These are phyloP conservation scores for Penicillium subrubescens DNA, from an alignment of 495 filamentous ascomycete genomes.

Conservation along the genomic window DNA sequence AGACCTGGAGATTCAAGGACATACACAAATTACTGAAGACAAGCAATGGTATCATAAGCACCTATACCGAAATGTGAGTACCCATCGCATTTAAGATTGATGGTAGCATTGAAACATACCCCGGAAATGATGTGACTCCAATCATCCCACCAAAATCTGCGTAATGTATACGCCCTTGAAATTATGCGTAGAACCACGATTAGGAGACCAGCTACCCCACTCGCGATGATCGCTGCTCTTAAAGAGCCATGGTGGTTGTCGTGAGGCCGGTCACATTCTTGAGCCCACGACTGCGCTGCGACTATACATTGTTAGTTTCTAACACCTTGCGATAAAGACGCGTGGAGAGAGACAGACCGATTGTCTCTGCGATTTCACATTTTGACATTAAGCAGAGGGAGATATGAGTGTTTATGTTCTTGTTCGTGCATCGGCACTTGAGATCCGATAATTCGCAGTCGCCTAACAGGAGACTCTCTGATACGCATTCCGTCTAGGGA, in stretches of 20 bases:
- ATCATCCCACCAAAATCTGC: constrained; percentile 22
- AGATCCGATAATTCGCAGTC: not conserved
- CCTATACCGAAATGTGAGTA: not conserved
- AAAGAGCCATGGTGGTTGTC: constrained; percentile 9
- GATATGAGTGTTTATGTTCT: not conserved
- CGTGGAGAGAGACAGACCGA: not conserved
- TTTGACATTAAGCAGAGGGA: not conserved
- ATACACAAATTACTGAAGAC: constrained; percentile 11
- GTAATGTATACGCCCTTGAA: constrained; percentile 9
- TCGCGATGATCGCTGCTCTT: constrained; percentile 4
- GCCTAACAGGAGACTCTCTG: not conserved
- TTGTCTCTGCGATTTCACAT: not conserved
- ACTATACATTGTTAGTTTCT: not conserved
- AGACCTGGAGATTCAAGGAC: not conserved
- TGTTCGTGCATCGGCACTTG: constrained; percentile 1
- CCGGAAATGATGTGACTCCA: constrained; percentile 15
- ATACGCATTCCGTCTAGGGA: not conserved
- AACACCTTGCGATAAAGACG: not conserved
- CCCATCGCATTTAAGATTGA: not conserved
- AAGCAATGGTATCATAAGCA: constrained; percentile 3
- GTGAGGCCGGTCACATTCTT: constrained; percentile 13
- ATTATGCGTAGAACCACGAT: constrained; percentile 11
- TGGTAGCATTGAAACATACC: constrained; percentile 1
- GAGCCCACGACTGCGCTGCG: constrained; percentile 2
- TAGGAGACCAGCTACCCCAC: not conserved